Evolutionary conservation across 345 rosid genomes (phyloP), one percentile per base, ranked within the genome.

Genomic region (Chamaenerion angustifolium): DNA sequence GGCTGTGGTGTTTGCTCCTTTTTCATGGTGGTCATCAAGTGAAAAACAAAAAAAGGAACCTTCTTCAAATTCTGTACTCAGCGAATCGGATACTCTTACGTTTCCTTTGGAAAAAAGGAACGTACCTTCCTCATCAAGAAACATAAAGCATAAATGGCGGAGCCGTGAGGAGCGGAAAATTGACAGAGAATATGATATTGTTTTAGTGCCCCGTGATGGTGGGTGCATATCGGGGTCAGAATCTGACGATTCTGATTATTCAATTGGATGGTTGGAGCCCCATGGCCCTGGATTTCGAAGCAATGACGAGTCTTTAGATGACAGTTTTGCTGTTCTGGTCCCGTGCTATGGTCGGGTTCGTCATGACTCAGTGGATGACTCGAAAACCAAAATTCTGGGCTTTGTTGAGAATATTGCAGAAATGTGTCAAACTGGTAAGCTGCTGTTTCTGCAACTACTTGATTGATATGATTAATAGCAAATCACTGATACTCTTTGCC

Each of bases 181-280:
- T 9, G 93, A 83, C 62, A 69, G 63, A 66, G 92, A 82, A 55
- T 73, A 71, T 58, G 92, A 82, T 56, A 52, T 77, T 42, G 92
- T 82, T 64, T 76, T 82, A 16, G 92, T 82, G 54, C 84, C 92
- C 48, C 72, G 83, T 12, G 92, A 82, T 68, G 83, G 80, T 59
- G 81, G 76, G 40, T 79, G 86, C 63, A 71, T 82, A 59, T 82
- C 84, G 2, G 92, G 83, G 15, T 77, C 92, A 19, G 92, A 82
- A 57, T 75, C 92, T 10, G 86, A 79, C 64, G 86, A 60, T 58
- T 77, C 78, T 0, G 92, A 82, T 64, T 82, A 76, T 69, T 82
- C 92, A 5, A 71, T 79, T 48, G 92, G 92, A 61, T 82, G 92
- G 92, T 46, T 77, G 61, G 92, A 82, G 63, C 92, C 92, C 55